Conservation (phyloP, 192 early-diverging fungal species). For the Phycomyces blakesleeanus region DNA sequence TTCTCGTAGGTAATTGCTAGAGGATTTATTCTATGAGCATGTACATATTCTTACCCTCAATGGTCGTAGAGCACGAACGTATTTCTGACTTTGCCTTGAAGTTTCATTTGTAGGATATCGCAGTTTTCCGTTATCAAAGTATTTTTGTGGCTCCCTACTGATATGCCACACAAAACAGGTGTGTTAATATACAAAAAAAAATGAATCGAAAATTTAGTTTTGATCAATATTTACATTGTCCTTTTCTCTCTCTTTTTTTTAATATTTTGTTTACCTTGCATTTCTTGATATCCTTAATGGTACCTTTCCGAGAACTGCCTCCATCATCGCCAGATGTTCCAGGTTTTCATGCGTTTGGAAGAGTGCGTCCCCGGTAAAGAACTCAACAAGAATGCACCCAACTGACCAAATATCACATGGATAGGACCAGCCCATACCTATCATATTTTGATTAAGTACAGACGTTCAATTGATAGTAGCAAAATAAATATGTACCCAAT, state of each 20-base stretch:
- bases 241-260: too few species aligned
- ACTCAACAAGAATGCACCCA: conserved; percentile 95
- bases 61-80: conserved; percentile 54
- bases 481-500: too few species aligned
- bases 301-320: conserved; percentile 77
- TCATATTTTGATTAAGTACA: too few species aligned
- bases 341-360: conserved; percentile 98
- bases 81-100: conserved; percentile 53
- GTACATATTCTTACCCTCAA: conserved; percentile 42
- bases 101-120: conserved; percentile 58
- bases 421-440: conserved; percentile 88
- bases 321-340: conserved; percentile 98
- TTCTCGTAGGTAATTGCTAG: too few species aligned
- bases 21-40: too few species aligned
- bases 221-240: not conserved
- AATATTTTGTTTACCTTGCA: conserved; percentile 40
- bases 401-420: conserved; percentile 98
- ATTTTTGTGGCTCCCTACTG: conserved; percentile 50
- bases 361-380: conserved; percentile 91
- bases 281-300: conserved; percentile 62
- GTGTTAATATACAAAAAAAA: too few species aligned
- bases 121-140: conserved; percentile 47
- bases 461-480: too few species aligned
- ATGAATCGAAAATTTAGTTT: conserved; percentile 6
- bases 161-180: not conserved